Conservation (phyloP, 2,329 filamentous ascomycete species). For the Alternaria angustiovoidea region DNA sequence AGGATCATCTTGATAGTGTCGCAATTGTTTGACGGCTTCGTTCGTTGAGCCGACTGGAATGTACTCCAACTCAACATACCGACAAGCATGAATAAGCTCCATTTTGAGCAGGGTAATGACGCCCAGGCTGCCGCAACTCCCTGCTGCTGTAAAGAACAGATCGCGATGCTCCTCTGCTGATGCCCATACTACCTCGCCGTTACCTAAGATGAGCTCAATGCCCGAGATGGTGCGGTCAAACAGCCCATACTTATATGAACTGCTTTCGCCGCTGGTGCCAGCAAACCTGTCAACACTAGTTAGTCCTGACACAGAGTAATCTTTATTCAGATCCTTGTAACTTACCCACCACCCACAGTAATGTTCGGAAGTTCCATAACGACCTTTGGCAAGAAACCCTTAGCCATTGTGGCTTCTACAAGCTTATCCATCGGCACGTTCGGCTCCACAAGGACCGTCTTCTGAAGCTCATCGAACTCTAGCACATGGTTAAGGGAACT, state of each 20-base stretch:
- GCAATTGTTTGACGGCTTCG: constrained; percentile 59
- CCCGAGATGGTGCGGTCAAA: constrained; percentile 70
- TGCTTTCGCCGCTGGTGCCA: constrained; percentile 72
- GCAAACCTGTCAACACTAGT: constrained; percentile 56
- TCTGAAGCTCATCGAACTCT: constrained; percentile 51
- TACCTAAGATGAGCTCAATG: constrained; percentile 69
- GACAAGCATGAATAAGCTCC: constrained; percentile 61
- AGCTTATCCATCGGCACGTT: constrained; percentile 74
- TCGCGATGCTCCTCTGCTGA: constrained; percentile 58
- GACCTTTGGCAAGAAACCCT: constrained; percentile 68
- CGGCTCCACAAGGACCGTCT: constrained; percentile 67
- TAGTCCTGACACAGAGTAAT: not conserved
- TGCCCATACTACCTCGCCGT: constrained; percentile 63
- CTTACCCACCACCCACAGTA: constrained; percentile 68
- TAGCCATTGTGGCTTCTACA: constrained; percentile 63
- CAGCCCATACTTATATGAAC: constrained; percentile 70
- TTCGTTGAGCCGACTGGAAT: constrained; percentile 61
- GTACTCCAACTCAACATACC: constrained; percentile 70
- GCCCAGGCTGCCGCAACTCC: constrained; percentile 67
- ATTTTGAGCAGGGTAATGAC: constrained; percentile 69
- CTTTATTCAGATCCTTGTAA: not conserved
- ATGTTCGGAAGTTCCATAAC: constrained; percentile 78
- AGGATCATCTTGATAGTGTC: constrained; percentile 53
- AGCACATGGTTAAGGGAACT: constrained; percentile 59
- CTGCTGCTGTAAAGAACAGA: constrained; percentile 67